Evolutionary conservation across 768 basidiomycete genomes (phyloP), one percentile per base, ranked within the genome.

Genomic region (Mycena latifolia): DNA sequence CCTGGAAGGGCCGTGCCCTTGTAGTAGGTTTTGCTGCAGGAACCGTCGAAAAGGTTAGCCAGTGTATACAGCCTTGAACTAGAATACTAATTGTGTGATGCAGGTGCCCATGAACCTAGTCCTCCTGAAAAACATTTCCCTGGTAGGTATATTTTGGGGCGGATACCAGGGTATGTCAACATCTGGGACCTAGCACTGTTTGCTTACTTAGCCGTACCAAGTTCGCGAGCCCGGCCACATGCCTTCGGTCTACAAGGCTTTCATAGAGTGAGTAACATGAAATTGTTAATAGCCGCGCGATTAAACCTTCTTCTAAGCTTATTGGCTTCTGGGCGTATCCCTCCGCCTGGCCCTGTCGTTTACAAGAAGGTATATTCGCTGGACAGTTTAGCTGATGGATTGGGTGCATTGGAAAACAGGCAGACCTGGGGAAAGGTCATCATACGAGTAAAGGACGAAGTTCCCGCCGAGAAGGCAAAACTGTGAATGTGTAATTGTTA

Each of bases 21-120:
- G 92, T 99, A n/a, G 90, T 99, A 55, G 98, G 97, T 8, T 99
- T 96, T 77, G 94, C 92, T 5, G 92, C 86, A 9, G 94, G 94
- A 5, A 78, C 83, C 15, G 94, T 97, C 59, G 94, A 96, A 77
- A 93, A 94, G 83, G 91, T 92, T 53, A 12, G 74, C 60, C 5
- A n/a, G 28, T 6, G 33, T 27, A 22, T n/a, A 27, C 27, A 43
- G 3, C 20, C 17, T 46, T 22, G 2, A 28, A 37, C 62, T 24
- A 31, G 48, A 45, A 50, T 20, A 24, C 46, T 67, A n/a, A 66
- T 27, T 12, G n/a, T n/a, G 14, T 70, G 10, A 18, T 22, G 2
- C 67, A 95, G 94, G 84, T 97, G 24, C 94, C 97, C 0, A 89
- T 95, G 74, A 93, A 93, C 72, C 75, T 92, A 31, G 85, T 96